phyloP scores from a whole-genome alignment of 805 yeast species.

The Candida wancherniae region DNA sequence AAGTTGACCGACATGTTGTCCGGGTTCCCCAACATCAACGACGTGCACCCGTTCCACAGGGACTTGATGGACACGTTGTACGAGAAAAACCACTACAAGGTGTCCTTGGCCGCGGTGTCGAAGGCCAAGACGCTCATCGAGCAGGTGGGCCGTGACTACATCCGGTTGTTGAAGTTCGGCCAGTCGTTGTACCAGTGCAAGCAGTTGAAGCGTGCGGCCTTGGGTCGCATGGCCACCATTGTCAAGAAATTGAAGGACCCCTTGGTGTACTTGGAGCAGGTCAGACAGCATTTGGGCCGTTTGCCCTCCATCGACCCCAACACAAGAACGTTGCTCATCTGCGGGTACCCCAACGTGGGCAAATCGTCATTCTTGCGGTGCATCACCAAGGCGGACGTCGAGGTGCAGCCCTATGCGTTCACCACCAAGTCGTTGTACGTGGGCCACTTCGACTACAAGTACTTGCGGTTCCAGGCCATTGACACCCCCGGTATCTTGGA shows the following conservation, averaged over 20 bases:
- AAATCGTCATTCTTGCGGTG: conserved; percentile 90
- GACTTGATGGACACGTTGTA: conserved; percentile 96
- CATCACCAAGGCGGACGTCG: conserved; percentile 97
- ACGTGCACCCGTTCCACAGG: conserved; percentile 97
- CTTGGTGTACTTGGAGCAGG: conserved; percentile 89
- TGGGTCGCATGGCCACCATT: conserved; percentile 99
- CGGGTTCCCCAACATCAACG: conserved; percentile 95
- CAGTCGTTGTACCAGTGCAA: conserved; percentile 98
- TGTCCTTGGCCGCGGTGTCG: conserved; percentile 89
- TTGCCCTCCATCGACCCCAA: conserved; percentile 97
- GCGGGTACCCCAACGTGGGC: conserved; percentile 99
- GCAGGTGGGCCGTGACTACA: conserved; percentile 94
- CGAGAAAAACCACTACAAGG: conserved; percentile 97
- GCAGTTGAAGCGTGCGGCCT: conserved; percentile 96
- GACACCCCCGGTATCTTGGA: conserved; percentile 99
- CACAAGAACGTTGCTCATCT: conserved; percentile 92
- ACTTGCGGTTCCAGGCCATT: conserved; percentile 95
- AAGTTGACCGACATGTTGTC: conserved; percentile 79
- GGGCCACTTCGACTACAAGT: conserved; percentile 98
- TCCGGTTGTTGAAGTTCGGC: conserved; percentile 90
- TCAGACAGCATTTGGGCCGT: conserved; percentile 98
- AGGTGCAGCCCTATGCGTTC: conserved; percentile 98
- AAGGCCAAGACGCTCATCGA: conserved; percentile 92
- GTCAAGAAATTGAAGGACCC: conserved; percentile 94
- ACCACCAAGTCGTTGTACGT: conserved; percentile 96